A percentile compares a stretch with the other conserved stretches of the same genome.
phyloP scores from a whole-genome alignment of 2,329 filamentous ascomycete species.

The Colletotrichum shisoi region DNA sequence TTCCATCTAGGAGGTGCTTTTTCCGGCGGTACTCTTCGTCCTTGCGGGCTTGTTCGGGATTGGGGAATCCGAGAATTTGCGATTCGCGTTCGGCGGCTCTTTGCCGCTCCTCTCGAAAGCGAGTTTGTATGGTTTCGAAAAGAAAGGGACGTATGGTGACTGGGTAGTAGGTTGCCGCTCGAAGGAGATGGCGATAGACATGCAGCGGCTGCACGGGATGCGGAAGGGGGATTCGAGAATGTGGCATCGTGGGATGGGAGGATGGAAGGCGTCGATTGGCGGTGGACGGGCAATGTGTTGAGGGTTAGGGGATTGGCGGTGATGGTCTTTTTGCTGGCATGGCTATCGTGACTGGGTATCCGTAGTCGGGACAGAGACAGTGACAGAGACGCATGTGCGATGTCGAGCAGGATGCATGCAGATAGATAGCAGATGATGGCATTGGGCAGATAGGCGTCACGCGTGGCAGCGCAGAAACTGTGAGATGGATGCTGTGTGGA shows the following conservation, averaged over 20 bases:
- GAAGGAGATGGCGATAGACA: constrained; percentile 67
- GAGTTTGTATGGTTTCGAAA: constrained; percentile 52
- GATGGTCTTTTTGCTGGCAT: constrained; percentile 6
- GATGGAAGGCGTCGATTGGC: too few species aligned
- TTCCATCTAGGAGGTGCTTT: constrained; percentile 24
- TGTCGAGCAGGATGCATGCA: constrained; percentile 37
- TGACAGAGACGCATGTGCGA: constrained; percentile 30
- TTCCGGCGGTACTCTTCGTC: constrained; percentile 25
- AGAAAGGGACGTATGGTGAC: constrained; percentile 58
- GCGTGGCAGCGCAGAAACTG: too few species aligned
- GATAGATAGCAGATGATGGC: constrained; percentile 8
- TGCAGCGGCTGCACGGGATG: constrained; percentile 50
- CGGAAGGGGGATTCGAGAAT: constrained; percentile 46
- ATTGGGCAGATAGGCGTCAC: too few species aligned
- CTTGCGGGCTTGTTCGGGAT: constrained; percentile 40
- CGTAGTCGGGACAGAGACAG: background rate
- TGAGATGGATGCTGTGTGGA: background rate
- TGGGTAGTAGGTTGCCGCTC: constrained; percentile 68
- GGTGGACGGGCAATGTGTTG: too few species aligned
- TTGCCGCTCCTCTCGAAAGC: constrained; percentile 52
- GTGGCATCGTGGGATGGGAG: constrained; percentile 11
- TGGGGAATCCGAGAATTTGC: constrained; percentile 54
- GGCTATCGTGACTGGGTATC: constrained; percentile 2
- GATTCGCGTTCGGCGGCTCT: constrained; percentile 47
- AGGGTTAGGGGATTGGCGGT: background rate